These are phyloP conservation scores for Chlamydomonas reinhardtii DNA, from an alignment of 163 green algal species.

Conservation along the genomic window DNA sequence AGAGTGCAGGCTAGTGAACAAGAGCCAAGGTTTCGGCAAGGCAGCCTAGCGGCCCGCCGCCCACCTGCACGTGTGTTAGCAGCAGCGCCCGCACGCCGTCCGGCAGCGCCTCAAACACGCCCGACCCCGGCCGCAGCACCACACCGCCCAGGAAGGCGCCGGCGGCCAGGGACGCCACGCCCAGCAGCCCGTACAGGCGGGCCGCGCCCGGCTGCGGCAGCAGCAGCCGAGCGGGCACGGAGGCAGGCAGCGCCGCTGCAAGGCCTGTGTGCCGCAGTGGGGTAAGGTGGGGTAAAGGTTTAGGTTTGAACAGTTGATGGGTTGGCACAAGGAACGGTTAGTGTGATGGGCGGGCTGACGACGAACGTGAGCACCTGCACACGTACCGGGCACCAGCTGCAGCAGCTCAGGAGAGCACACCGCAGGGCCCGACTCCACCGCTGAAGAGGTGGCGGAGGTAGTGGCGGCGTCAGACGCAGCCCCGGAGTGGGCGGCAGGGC, in stretches of 20 bases:
- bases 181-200: slow-evolving; percentile 54
- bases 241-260: slow-evolving; percentile 13
- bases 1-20: no score
- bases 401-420: slow-evolving; percentile 44
- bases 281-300: not conserved
- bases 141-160: slow-evolving; percentile 54
- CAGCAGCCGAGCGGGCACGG: slow-evolving; percentile 41
- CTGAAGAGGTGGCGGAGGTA: no score
- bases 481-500: not conserved
- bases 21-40: no score
- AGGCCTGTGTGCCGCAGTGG: slow-evolving; percentile 33
- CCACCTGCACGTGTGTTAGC: slow-evolving; percentile 48
- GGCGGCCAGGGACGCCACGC: slow-evolving; percentile 49
- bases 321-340: no score
- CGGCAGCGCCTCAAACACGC: slow-evolving; percentile 4
- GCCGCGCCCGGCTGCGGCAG: slow-evolving; percentile 11
- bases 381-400: slow-evolving; percentile 40
- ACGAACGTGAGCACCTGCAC: no score
- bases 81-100: slow-evolving; percentile 12
- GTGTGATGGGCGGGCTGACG: no score
- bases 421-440: not conserved
- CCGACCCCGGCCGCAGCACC: slow-evolving; percentile 49
- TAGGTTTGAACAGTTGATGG: not conserved
- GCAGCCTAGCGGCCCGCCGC: not conserved
- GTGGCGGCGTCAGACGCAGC: no score